Percentiles rank a stretch among this genome's conserved stretches.
Conservation (phyloP, 176 grass and related monocot genomes). For the Triticum dicoccoides region DNA sequence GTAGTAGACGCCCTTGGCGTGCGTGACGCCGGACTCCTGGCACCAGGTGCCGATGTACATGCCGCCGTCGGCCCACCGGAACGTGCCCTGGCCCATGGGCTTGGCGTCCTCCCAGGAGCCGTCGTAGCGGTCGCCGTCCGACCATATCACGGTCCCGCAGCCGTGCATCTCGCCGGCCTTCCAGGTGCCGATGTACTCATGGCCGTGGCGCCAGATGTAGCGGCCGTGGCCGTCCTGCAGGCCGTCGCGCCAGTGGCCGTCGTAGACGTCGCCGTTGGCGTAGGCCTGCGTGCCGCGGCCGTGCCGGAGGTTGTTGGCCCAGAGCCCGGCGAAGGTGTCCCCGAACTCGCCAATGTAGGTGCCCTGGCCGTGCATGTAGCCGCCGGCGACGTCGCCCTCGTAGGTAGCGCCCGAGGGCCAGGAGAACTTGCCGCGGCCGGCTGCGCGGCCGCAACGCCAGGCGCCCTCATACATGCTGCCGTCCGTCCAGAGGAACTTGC, state of each 20-base stretch:
- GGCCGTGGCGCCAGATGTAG: constrained; percentile 75
- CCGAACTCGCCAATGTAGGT: constrained; percentile 65
- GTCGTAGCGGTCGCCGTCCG: constrained; percentile 66
- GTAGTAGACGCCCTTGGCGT: constrained; percentile 78
- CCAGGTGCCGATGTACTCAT: constrained; percentile 80
- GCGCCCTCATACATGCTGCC: constrained; percentile 81
- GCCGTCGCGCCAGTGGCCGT: constrained; percentile 69
- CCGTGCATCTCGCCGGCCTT: constrained; percentile 64
- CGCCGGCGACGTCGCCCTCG: constrained; percentile 66
- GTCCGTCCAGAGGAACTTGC: constrained; percentile 81
- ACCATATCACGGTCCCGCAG: constrained; percentile 58
- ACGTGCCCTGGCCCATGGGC: constrained; percentile 78
- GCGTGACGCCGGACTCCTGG: constrained; percentile 40
- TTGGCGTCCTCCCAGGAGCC: constrained; percentile 75
- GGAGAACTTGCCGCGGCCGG: constrained; percentile 67
- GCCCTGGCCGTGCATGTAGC: constrained; percentile 69
- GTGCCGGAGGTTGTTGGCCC: constrained; percentile 74
- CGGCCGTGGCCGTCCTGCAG: constrained; percentile 69
- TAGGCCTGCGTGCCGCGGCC: constrained; percentile 71
- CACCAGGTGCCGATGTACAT: constrained; percentile 70
- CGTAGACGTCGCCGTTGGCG: constrained; percentile 66
- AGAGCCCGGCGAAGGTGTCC: constrained; percentile 66
- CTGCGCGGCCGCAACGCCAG: constrained; percentile 54
- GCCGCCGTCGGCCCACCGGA: constrained; percentile 79
- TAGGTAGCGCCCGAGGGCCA: constrained; percentile 79